phyloP scores from a whole-genome alignment of 805 yeast species.

The Ogataea populi-albae region DNA sequence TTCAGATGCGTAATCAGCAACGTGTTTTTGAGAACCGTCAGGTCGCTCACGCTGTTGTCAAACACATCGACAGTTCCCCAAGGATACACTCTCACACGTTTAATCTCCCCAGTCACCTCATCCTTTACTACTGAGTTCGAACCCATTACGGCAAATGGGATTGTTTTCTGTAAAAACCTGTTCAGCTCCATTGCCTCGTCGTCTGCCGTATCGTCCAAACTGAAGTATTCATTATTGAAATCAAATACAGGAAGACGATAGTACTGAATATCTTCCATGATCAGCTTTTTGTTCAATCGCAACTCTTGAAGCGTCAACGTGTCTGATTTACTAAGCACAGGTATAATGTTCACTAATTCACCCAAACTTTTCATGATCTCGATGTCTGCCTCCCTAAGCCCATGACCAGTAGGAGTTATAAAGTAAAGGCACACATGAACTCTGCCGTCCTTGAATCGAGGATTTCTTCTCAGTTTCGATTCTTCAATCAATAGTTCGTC shows the following conservation, averaged over 20 bases:
- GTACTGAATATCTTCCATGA: conserved; percentile 71
- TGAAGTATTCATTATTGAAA: conserved; percentile 60
- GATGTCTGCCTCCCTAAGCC: conserved; percentile 69
- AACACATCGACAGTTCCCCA: conserved; percentile 67
- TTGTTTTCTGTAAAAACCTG: conserved; percentile 39
- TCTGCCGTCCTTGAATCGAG: conserved; percentile 80
- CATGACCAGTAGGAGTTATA: conserved; percentile 64
- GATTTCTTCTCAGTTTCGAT: conserved; percentile 77
- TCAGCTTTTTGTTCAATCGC: conserved; percentile 66
- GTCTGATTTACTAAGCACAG: conserved; percentile 80
- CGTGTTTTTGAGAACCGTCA: conserved; percentile 74
- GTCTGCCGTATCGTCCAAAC: conserved; percentile 28
- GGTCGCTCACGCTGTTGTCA: conserved; percentile 72
- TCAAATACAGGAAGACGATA: conserved; percentile 73
- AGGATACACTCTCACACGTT: conserved; percentile 55
- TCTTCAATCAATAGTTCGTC: conserved; percentile 82
- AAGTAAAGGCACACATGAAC: conserved; percentile 79
- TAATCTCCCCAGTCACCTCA: conserved; percentile 34
- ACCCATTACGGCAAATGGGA: conserved; percentile 69
- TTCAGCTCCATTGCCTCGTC: conserved; percentile 33
- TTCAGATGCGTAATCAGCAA: conserved; percentile 79
- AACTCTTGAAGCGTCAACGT: conserved; percentile 69
- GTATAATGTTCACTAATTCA: conserved; percentile 75
- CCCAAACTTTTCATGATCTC: conserved; percentile 67
- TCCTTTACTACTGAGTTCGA: conserved; percentile 42